Base-by-base conservation (phyloP, 257 asterid species). In the Ocimum tenuiflorum region DNA sequence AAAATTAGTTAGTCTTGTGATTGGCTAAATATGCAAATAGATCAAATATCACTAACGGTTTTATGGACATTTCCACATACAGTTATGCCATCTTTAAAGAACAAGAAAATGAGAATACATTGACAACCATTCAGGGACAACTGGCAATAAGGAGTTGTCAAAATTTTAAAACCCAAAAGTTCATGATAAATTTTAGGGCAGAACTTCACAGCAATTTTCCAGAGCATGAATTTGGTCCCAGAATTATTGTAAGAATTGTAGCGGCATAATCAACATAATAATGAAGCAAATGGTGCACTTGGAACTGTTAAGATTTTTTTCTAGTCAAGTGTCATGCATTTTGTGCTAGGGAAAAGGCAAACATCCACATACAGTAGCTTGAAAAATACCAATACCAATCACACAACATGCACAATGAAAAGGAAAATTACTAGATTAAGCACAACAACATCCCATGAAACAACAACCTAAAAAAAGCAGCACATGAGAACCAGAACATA, bases 11-110 rank as follows among this genome's bases (percentile, higher is more conserved):
- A 63, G 68, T 24, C 52, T 13, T 31, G 51, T 13, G 52, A 68
- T 56, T 62, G 42, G 36, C 23, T 20, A 36, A 56, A 48, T 65
- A 13, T 65, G 46, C 29, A 68, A 35, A 13, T 48, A 57, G 55
- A 63, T 45, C 48, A 48, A 14, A 18, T 14, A 60, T 36, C 35
- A 50, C 46, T n/a, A 33, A 39, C 42, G 49, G 17, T 38, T 69
- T 8, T 13, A 31, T 36, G 39, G 19, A 38, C 14, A 15, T 56
- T 59, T 17, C 60, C 13, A 59, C 41, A 18, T 31, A 33, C 38
- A 39, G 3, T 60, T 52, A 47, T 38, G 15, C 13, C 55, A 67
- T 57, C 22, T 14, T 36, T 41, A 3, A 47, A 66, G 51, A 43
- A 39, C 10, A 60, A 46, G 12, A 65, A 43, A 51, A 59, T 36